phyloP scores from a whole-genome alignment of 805 yeast species.

The Kodamaea restingae region DNA sequence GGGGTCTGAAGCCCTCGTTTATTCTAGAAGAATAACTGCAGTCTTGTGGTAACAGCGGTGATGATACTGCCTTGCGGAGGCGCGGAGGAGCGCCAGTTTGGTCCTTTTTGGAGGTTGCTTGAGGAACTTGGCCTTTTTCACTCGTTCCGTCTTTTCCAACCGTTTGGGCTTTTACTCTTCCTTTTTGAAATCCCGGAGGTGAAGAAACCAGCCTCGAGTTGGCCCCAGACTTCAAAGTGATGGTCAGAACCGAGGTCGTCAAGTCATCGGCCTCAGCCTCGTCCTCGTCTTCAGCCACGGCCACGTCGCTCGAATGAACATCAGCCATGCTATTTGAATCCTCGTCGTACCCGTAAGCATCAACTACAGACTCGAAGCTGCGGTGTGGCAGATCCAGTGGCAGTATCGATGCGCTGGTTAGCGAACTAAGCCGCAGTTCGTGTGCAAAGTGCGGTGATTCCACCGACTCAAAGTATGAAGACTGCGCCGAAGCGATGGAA shows the following conservation, averaged over 20 bases:
- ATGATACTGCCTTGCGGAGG: background rate
- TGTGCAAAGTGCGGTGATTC: conserved; percentile 21
- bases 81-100: conserved; percentile 8
- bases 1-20: no score
- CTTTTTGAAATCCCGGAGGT: no score
- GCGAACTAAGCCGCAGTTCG: conserved; percentile 37
- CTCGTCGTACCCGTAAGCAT: background rate
- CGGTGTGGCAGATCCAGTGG: conserved; percentile 7
- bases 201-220: no score
- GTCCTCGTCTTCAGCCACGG: conserved; percentile 7
- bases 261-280: conserved; percentile 10
- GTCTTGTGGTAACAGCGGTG: background rate
- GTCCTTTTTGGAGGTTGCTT: no score
- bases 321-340: background rate
- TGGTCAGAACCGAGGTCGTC: conserved; percentile 11
- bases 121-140: no score
- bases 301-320: background rate
- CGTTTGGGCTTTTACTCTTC: no score
- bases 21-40: no score
- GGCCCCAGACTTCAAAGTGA: conserved; percentile 7
- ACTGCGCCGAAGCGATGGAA: conserved; percentile 29
- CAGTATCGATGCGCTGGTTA: conserved; percentile 24
- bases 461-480: conserved; percentile 29
- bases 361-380: conserved; percentile 7
- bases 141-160: no score